Base-by-base conservation (phyloP, 1,284 basidiomycete genomes). In the Violaceomyces palustris region DNA sequence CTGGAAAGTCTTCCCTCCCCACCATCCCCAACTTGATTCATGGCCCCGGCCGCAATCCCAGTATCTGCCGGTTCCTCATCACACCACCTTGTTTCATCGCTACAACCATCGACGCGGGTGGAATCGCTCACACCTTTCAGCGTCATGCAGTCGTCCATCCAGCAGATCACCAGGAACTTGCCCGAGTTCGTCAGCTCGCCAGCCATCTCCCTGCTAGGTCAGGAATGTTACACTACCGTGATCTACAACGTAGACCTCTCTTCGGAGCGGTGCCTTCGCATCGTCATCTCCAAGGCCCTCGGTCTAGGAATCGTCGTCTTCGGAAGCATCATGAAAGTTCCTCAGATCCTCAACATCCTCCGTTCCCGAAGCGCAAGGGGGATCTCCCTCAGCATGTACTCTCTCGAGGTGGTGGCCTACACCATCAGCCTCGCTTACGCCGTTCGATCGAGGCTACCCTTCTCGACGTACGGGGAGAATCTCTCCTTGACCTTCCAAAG, bases 271-370 rank as follows among this genome's bases (percentile, higher is more conserved):
- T 98, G 93, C 74, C 78, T 98, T 71, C 90, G 90, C 73, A 88
- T 89, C 72, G 82, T 88, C 2, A 75, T 96, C 41, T 96, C 91
- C 3, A 98, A 97, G 71, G 88, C 83, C 0, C 78, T 98, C 7
- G 93, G 93, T 0, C 77, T 97, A 22, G 92, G 86, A 0, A 92
- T 98, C 53, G 90, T 97, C 30, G 77, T 88, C 1, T 93, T 91
- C 39, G 91, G 92, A 2, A 85, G 85, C 21, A 88, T 97, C 52
- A 88, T 97, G 83, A 97, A 97, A 76, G 80, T 97, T 11, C 93
- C 93, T 3, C 93, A 97, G 72, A 80, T 81, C 42, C 62, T 78
- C 64, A 80, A 79, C 69, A 79, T 81, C 43, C 61, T 79, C 6
- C 62, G 65, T 14, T 66, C 83, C 4, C 77, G 79, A 14, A 90